Evolutionary conservation across 108 stramenopile genomes (phyloP).

Genomic region (Cylindrotheca closterium): DNA sequence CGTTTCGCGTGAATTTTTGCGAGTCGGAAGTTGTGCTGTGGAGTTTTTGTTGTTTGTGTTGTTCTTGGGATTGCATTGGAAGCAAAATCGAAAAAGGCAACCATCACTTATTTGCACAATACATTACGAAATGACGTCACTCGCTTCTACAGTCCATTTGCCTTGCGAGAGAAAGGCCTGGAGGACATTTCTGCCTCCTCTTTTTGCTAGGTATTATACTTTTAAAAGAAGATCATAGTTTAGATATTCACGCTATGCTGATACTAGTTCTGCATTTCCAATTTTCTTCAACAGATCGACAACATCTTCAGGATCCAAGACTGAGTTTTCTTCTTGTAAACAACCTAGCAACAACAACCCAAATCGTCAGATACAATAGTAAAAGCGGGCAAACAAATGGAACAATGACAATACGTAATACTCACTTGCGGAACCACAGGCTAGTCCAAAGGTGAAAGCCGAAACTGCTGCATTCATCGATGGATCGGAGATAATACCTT

Average conservation of each 20-base stretch:
- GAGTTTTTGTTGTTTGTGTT: no score
- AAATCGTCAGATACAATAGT: slow-evolving; percentile 64
- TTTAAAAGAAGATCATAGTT: no score
- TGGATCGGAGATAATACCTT: slow-evolving; percentile 4
- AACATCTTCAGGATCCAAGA: slow-evolving; percentile 61
- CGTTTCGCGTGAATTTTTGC: no score
- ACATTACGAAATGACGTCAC: background rate
- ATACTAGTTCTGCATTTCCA: background rate
- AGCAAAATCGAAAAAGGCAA: no score
- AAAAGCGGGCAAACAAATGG: slow-evolving; percentile 24
- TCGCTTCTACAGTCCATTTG: no score
- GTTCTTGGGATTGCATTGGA: no score
- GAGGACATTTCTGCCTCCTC: no score
- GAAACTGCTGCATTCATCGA: slow-evolving; percentile 10
- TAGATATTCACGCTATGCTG: no score
- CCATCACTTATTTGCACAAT: no score
- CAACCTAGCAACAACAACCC: slow-evolving; percentile 72
- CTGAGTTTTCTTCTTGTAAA: slow-evolving; percentile 78
- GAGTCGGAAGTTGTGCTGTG: no score
- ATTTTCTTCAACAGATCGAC: slow-evolving; percentile 45
- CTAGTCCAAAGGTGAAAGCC: slow-evolving; percentile 73
- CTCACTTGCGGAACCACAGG: slow-evolving; percentile 73
- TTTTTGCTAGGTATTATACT: no score
- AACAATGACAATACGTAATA: background rate
- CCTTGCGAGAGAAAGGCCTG: no score